Conservation (phyloP, 805 yeast genomes). For the Sugiyamaella marilandica region DNA sequence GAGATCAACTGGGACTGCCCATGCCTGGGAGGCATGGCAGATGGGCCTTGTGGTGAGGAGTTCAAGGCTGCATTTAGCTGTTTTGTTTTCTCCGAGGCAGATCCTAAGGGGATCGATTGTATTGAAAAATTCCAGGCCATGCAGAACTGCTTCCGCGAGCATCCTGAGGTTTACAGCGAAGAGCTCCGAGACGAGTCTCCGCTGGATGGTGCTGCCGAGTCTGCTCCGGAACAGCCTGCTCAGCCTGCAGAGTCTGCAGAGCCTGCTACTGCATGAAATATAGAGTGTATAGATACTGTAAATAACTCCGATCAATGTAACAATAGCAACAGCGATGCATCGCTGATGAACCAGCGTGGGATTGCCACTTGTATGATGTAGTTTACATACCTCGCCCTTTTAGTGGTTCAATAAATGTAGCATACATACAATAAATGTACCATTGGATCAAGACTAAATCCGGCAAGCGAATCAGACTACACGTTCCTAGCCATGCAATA, state of each 20-base stretch:
- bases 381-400: too few species aligned
- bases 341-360: not conserved
- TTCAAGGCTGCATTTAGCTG: slow-evolving; percentile 93
- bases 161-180: slow-evolving; percentile 92
- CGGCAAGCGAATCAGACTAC: too few species aligned
- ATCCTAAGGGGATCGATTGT: slow-evolving; percentile 96
- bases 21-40: slow-evolving; percentile 98
- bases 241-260: slow-evolving; percentile 16
- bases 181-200: slow-evolving; percentile 75
- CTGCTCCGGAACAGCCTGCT: slow-evolving; percentile 11
- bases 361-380: too few species aligned
- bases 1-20: slow-evolving; percentile 99
- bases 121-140: slow-evolving; percentile 81
- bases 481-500: not conserved
- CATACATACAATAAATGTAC: too few species aligned
- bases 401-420: too few species aligned
- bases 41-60: slow-evolving; percentile 97
- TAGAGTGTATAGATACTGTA: not conserved
- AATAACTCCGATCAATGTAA: not conserved
- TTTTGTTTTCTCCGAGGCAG: slow-evolving; percentile 87
- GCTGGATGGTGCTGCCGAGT: slow-evolving; percentile 15
- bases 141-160: slow-evolving; percentile 89
- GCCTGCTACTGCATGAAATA: slow-evolving; percentile 5
- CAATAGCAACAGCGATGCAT: not conserved
- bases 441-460: too few species aligned